Base-by-base conservation (phyloP, 495 filamentous ascomycete species). In the Staphylotrichum longicolle region DNA sequence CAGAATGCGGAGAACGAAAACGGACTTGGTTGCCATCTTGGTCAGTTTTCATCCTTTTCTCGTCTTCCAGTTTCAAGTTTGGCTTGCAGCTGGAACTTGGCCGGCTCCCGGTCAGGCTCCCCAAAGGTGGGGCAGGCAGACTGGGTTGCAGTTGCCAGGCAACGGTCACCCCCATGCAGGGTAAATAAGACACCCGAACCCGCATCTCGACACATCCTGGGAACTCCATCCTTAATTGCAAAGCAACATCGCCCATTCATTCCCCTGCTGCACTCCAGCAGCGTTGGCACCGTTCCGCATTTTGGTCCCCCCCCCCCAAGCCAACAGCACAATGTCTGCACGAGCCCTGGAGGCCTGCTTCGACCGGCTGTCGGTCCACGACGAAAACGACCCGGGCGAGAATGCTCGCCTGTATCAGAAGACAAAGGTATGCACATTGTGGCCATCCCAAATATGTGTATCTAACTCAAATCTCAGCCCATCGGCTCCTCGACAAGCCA, bases 291-390 rank as follows among this genome's bases (percentile, higher is more conserved):
- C 45, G n/a, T 50, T 44, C 27, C 49, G 47, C 20, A 27, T 27
- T 27, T 27, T 27, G 58, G 9, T 46, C 44, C 41, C 57, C 46
- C 35, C 32, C 57, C 46, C 12, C 41, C 48, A 58, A 34, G 49
- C n/a, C 47, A 58, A 3, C 48, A 47, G 1, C 49, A 66, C 59
- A 66, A 84, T 85, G 81, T 75, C 82, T 39, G 68, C 76, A 44
- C 74, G 80, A 61, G 74, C 73, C 37, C 69, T 96, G 12, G 91
- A 96, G 70, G 77, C 88, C 77, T 87, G 89, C 54, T 87, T 96
- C 68, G 91, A 92, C 83, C 86, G 84, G 65, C 77, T 94, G 72
- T 86, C 89, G 15, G 86, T 96, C 41, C 88, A 87, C 64, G 91
- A 92, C 68, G 91, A 93, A 68, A 91, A 90, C 65, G 88, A 89